phyloP scores from a whole-genome alignment of 257 asterid species.

The Solanum ahanhuiri region DNA sequence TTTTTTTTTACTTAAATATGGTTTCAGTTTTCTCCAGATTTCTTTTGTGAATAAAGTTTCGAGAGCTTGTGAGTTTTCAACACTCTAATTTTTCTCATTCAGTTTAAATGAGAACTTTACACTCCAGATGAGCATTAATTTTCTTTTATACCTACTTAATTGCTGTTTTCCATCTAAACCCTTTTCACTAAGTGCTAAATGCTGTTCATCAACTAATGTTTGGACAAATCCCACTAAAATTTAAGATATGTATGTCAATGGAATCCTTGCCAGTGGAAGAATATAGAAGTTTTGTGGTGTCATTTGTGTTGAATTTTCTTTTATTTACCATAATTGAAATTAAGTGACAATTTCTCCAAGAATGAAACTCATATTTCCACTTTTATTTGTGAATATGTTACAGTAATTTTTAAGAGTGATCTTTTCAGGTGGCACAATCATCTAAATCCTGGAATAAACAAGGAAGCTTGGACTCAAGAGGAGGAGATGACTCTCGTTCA shows the following conservation, averaged over 20 bases:
- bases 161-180: background rate
- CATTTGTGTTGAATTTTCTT: background rate
- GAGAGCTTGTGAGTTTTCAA: background rate
- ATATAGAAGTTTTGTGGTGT: background rate
- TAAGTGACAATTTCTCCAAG: background rate
- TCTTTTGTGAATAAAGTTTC: background rate
- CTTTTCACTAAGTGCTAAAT: background rate
- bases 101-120: background rate
- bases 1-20: background rate
- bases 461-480: constrained; percentile 94
- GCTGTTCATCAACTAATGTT: background rate
- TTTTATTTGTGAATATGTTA: background rate
- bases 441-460: constrained; percentile 82
- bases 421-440: constrained; percentile 92
- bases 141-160: background rate
- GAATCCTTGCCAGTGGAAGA: background rate
- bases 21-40: background rate
- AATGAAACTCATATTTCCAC: background rate
- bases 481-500: constrained; percentile 79
- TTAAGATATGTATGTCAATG: background rate
- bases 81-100: background rate
- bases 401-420: background rate
- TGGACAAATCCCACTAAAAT: background rate
- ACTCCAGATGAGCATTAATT: background rate
- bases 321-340: background rate